Evolutionary conservation across 306 rosid species (phyloP), one percentile per base, ranked within the genome.

Genomic region (Cucurbita argyrosperma): DNA sequence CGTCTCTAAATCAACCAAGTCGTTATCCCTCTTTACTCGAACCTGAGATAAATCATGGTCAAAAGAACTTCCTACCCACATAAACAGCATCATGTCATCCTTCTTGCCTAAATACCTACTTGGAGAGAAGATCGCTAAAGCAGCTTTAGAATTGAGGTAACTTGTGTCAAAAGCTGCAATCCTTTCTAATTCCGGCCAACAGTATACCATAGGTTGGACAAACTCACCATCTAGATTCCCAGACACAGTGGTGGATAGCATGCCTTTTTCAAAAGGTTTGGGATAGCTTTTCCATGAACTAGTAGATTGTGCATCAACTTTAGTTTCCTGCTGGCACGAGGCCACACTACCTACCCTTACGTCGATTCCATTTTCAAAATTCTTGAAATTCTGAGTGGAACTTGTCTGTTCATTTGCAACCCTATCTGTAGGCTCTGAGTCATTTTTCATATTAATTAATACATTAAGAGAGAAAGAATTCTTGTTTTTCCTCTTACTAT

Each of bases 1-100:
- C 71, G 74, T 82, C 79, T 80, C 84, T 85, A 74, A 37, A 73
- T 71, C 78, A 84, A 81, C 84, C 60, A 81, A 71, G 77, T 71
- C 81, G 58, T 74, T 85, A 78, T 79, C 87, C 79, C 95, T 81
- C 75, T 79, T 87, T 79, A 85, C 77, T 73, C 4, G 80, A 80
- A 50, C 82, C 74, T 74, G 87, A 68, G 78, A 83, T 79, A 76
- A 71, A 49, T 79, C 84, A 55, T 51, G 79, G 62, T 78, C 79
- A 84, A 86, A 82, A 82, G 86, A 86, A 74, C 79, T 85, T 80
- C 98, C 98, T 76, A 90, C 72, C 98, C 98, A 94, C 77, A 94
- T 70, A 82, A 90, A 90, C 68, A 94, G 76, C 69, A 86, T 55
- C 42, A 72, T 79, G 73, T 72, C 85, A 67, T 85, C 85, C 50